These are phyloP conservation scores for Dichotomopilus funicola DNA, from an alignment of 2,329 filamentous ascomycete species.

Conservation along the genomic window DNA sequence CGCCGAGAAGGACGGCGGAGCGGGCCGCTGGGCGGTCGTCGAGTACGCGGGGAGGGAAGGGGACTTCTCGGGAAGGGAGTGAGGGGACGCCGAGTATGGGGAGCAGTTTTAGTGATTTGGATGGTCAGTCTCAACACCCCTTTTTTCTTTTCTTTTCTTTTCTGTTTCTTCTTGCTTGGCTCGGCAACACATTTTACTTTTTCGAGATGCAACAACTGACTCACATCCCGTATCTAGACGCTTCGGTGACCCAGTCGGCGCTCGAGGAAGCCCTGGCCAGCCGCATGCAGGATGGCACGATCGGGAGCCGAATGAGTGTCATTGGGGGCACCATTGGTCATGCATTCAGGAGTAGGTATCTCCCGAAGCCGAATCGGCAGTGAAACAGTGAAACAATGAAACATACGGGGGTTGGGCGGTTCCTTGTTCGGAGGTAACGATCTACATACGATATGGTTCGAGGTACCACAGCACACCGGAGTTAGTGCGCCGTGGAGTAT, in stretches of 20 bases:
- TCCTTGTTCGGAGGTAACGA: too few relatives aligned
- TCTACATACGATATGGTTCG: too few relatives aligned
- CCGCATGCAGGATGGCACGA: conserved; percentile 58
- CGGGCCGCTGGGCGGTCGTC: conserved; percentile 43
- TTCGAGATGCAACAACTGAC: neutral
- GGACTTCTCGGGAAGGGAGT: conserved; percentile 54
- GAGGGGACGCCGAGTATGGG: conserved; percentile 75
- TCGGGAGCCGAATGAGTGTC: conserved; percentile 59
- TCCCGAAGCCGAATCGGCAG: conserved; percentile 27
- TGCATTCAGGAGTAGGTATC: conserved; percentile 57
- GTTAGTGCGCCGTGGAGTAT: neutral
- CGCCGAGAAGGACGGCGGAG: conserved; percentile 54
- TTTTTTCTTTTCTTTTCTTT: neutral
- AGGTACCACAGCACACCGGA: neutral
- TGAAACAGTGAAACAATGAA: neutral
- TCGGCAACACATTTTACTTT: neutral
- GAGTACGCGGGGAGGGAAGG: conserved; percentile 43
- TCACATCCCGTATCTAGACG: conserved; percentile 44
- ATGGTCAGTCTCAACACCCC: conserved; percentile 44
- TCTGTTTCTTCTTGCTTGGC: neutral
- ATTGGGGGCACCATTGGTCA: conserved; percentile 62
- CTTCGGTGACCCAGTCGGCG: conserved; percentile 73
- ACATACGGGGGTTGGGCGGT: too few relatives aligned
- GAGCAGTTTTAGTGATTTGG: conserved; percentile 80
- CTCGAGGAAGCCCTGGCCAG: conserved; percentile 72